phyloP scores from a whole-genome alignment of 306 rosid genomes.

The Medicago ruthenica region DNA sequence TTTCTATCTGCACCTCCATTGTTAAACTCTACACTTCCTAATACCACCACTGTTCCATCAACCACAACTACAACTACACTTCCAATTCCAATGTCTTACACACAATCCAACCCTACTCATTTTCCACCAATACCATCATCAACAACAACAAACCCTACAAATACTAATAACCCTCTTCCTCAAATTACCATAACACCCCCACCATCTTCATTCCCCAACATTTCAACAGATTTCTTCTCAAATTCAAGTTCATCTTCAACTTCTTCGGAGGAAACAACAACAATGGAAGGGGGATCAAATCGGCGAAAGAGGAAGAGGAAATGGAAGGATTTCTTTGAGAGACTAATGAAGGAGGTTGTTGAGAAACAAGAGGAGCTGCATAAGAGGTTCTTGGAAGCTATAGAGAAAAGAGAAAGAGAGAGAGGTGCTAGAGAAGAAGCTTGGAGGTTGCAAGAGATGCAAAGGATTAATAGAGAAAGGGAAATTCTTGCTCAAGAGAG shows the following conservation, averaged over 20 bases:
- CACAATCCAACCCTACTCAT: slow-evolving; percentile 36
- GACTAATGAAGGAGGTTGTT: slow-evolving; percentile 75
- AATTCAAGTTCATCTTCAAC: slow-evolving; percentile 73
- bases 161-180: slow-evolving; percentile 31
- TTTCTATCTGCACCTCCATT: slow-evolving; percentile 21
- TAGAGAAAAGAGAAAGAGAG: slow-evolving; percentile 78
- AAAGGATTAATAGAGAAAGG: slow-evolving; percentile 64
- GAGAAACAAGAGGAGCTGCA: slow-evolving; percentile 85
- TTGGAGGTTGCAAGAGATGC: slow-evolving; percentile 84
- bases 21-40: slow-evolving; percentile 16
- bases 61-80: slow-evolving; percentile 14
- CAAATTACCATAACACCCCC: slow-evolving; percentile 11
- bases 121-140: slow-evolving; percentile 22
- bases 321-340: slow-evolving; percentile 89
- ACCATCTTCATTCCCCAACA: slow-evolving; percentile 44
- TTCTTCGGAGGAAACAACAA: slow-evolving; percentile 61
- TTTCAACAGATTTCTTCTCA: slow-evolving; percentile 53
- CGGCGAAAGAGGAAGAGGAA: slow-evolving; percentile 74
- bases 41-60: slow-evolving; percentile 63
- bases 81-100: slow-evolving; percentile 38
- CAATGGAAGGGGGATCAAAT: slow-evolving; percentile 39
- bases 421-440: slow-evolving; percentile 69
- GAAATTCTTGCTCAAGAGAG: slow-evolving; percentile 81
- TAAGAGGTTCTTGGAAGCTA: slow-evolving; percentile 74
- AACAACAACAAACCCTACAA: slow-evolving; percentile 26